phyloP scores from a whole-genome alignment of 192 early-diverging fungal genomes.

The Podila minutissima region DNA sequence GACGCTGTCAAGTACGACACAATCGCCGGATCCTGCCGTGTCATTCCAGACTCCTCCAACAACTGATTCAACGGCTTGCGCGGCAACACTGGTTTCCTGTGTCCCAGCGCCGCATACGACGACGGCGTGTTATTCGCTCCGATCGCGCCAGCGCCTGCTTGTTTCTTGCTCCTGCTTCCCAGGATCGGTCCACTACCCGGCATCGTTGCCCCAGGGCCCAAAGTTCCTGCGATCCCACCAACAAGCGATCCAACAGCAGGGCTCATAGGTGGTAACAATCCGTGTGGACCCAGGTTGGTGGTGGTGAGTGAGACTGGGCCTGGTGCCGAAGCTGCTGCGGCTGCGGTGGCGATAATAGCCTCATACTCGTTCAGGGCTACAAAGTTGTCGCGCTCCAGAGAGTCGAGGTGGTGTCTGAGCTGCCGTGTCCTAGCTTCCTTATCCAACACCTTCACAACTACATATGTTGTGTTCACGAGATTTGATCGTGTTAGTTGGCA shows the following conservation, averaged over 20 bases:
- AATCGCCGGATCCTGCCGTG: not conserved
- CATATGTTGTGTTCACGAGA: too few species aligned
- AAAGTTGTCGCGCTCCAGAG: constrained; percentile 64
- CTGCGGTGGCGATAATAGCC: constrained; percentile 55
- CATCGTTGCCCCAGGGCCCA: constrained; percentile 22
- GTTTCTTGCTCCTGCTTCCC: constrained; percentile 35
- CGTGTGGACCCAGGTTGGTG: constrained; percentile 41
- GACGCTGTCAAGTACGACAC: constrained; percentile 50
- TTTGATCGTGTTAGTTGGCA: too few species aligned
- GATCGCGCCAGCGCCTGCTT: not conserved
- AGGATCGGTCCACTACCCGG: constrained; percentile 5
- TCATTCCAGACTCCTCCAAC: constrained; percentile 29
- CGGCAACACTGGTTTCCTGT: constrained; percentile 23
- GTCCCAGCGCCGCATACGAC: constrained; percentile 1
- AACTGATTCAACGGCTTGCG: constrained; percentile 41
- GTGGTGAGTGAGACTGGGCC: constrained; percentile 40
- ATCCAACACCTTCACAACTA: constrained; percentile 41
- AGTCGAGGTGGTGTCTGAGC: constrained; percentile 57
- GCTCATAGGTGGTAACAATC: constrained; percentile 27
- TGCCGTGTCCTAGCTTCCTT: constrained; percentile 38
- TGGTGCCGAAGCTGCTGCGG: constrained; percentile 46
- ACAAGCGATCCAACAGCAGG: constrained; percentile 39
- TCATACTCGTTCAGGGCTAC: constrained; percentile 61
- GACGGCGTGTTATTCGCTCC: too few species aligned
- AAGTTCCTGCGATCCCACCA: constrained; percentile 35